These are phyloP conservation scores for Leishmania major DNA, from an alignment of 208 protist species.

Conservation along the genomic window DNA sequence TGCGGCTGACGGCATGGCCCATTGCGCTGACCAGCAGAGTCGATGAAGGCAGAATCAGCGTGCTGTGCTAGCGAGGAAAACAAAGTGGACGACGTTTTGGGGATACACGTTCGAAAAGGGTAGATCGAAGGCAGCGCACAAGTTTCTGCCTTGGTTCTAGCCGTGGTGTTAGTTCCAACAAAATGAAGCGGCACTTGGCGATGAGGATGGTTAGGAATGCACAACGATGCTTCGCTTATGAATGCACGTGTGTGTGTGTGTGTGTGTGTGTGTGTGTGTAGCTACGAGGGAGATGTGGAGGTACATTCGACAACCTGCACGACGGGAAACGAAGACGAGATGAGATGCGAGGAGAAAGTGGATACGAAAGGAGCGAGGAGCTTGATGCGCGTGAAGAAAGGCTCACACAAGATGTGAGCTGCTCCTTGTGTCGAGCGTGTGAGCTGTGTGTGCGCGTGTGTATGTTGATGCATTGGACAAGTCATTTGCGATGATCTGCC, in stretches of 20 bases:
- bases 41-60: background rate
- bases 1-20: conserved; percentile 5
- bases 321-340: background rate
- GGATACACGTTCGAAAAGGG: background rate
- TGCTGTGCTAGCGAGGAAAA: no score
- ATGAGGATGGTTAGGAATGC: background rate
- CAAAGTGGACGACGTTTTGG: no score
- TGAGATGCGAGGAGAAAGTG: background rate
- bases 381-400: background rate
- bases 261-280: background rate
- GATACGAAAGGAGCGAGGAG: background rate
- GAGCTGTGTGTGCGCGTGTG: background rate
- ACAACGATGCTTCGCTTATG: background rate
- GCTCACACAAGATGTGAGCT: background rate
- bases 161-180: background rate
- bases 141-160: background rate
- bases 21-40: background rate
- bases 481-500: background rate
- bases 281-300: background rate
- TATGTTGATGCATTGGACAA: background rate
- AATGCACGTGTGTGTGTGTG: background rate
- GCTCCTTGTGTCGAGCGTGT: background rate
- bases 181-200: background rate
- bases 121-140: background rate
- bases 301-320: background rate